Conservation (phyloP, 768 basidiomycete genomes). For the Pleurotus eryngii region DNA sequence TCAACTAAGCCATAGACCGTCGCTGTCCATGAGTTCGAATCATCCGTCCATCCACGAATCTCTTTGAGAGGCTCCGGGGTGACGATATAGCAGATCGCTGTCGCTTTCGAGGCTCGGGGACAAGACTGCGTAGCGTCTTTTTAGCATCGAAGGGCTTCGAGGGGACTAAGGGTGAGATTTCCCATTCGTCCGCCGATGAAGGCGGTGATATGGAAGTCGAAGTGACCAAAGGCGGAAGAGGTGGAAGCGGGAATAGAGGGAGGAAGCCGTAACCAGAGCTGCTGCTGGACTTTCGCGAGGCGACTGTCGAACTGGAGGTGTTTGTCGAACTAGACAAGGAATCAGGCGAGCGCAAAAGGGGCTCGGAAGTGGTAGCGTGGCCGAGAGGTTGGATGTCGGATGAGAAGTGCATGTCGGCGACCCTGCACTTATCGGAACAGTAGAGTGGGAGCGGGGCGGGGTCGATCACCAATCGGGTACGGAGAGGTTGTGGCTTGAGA, state of each 20-base stretch:
- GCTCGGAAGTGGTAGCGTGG: constrained; percentile 33
- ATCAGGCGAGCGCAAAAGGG: constrained; percentile 19
- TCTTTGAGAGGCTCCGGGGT: constrained; percentile 30
- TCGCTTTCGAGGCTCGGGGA: constrained; percentile 39
- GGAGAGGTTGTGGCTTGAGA: constrained; percentile 40
- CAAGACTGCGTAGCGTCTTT: constrained; percentile 46
- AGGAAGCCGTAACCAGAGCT: no score
- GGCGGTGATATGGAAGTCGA: constrained; percentile 33
- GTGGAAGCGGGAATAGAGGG: constrained; percentile 18
- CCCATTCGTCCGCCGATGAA: constrained; percentile 14
- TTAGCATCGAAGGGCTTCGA: constrained; percentile 39
- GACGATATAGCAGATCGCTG: constrained; percentile 26
- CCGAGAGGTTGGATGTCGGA: constrained; percentile 33
- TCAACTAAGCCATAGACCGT: constrained; percentile 53
- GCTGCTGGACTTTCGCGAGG: constrained; percentile 19
- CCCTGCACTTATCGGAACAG: constrained; percentile 75
- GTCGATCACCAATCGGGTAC: constrained; percentile 71
- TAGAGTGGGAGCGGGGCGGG: constrained; percentile 34
- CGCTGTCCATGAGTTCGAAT: constrained; percentile 64
- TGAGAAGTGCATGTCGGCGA: constrained; percentile 49
- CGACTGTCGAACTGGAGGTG: constrained; percentile 33
- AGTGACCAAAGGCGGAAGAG: constrained; percentile 16
- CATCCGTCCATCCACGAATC: constrained; percentile 62
- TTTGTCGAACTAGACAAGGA: constrained; percentile 39
- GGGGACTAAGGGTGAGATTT: neutral